phyloP scores from a whole-genome alignment of 306 rosid genomes.

The Rosa rugosa region DNA sequence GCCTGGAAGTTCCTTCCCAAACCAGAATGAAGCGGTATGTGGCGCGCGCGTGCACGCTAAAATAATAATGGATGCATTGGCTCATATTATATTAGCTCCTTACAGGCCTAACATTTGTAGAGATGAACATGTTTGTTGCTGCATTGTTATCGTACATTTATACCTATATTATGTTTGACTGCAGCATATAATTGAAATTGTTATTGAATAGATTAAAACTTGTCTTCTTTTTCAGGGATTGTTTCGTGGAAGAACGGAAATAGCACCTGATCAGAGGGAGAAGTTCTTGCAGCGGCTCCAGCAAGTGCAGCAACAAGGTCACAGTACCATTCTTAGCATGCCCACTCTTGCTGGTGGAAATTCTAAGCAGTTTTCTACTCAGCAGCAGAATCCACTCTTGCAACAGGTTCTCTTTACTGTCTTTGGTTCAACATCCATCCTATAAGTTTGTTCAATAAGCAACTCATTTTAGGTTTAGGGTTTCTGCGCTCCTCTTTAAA shows the following conservation, averaged over 20 bases:
- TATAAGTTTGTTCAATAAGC: not conserved
- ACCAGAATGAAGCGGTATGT: conserved; percentile 70
- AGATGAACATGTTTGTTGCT: not conserved
- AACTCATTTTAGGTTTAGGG: not conserved
- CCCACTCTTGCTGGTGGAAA: conserved; percentile 77
- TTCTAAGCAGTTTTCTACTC: conserved; percentile 80
- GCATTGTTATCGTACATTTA: not conserved
- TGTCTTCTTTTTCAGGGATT: conserved; percentile 51
- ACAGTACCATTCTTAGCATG: conserved; percentile 72
- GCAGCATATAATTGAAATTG: conserved; percentile 1
- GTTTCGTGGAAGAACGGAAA: conserved; percentile 93
- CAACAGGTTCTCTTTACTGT: conserved; percentile 59
- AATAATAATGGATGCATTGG: not conserved
- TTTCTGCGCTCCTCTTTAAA: not conserved
- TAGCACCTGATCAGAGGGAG: conserved; percentile 95
- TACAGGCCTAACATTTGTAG: not conserved
- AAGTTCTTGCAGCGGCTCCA: conserved; percentile 90
- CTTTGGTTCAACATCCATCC: conserved; percentile 18
- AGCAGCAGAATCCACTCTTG: conserved; percentile 79
- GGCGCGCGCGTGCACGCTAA: not conserved
- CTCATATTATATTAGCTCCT: not conserved
- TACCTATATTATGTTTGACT: not conserved
- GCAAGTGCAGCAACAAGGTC: conserved; percentile 96
- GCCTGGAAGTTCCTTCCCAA: conserved; percentile 87
- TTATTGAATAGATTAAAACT: not conserved